Conservation (phyloP, 768 basidiomycete species). For the Tulasnella sp. region DNA sequence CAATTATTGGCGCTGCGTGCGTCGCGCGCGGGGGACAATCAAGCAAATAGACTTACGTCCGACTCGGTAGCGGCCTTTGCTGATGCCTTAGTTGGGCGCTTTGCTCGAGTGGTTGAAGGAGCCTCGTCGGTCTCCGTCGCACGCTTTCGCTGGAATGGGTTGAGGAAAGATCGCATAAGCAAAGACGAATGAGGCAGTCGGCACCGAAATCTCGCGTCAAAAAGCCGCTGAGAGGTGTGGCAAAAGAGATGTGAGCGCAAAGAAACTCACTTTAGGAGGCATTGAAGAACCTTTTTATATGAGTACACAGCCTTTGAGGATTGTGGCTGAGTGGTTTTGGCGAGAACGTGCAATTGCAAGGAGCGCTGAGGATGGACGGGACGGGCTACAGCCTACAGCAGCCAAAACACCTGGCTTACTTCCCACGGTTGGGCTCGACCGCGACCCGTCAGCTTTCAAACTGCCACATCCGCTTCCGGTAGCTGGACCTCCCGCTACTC, state of each 20-base stretch:
- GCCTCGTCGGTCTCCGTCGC: conserved; percentile 2
- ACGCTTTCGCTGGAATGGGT: conserved; percentile 13
- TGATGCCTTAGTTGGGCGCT: conserved; percentile 17
- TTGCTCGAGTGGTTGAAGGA: not conserved
- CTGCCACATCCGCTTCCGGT: not conserved
- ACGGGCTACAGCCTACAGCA: not conserved
- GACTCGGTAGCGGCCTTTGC: not conserved
- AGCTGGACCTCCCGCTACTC: not conserved
- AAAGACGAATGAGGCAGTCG: conserved; percentile 10
- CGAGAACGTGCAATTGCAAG: conserved; percentile 11
- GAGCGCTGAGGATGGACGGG: conserved; percentile 2
- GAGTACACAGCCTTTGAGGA: not conserved
- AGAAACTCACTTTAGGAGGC: conserved; percentile 10
- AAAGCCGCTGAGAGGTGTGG: not conserved
- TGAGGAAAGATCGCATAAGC: conserved; percentile 11
- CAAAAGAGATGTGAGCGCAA: not conserved
- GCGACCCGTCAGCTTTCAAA: not conserved
- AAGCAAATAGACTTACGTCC: not conserved
- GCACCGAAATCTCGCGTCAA: conserved; percentile 11
- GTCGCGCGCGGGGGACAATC: not conserved
- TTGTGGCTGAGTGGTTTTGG: conserved; percentile 10
- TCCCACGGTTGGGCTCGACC: not conserved
- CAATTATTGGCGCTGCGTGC: not conserved
- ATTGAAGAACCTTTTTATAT: conserved; percentile 3
- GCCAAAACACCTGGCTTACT: not conserved